A percentile compares a stretch with the other conserved stretches of the same genome.
Conservation (phyloP, 1,284 basidiomycete genomes). For the Heliocybe sulcata region DNA sequence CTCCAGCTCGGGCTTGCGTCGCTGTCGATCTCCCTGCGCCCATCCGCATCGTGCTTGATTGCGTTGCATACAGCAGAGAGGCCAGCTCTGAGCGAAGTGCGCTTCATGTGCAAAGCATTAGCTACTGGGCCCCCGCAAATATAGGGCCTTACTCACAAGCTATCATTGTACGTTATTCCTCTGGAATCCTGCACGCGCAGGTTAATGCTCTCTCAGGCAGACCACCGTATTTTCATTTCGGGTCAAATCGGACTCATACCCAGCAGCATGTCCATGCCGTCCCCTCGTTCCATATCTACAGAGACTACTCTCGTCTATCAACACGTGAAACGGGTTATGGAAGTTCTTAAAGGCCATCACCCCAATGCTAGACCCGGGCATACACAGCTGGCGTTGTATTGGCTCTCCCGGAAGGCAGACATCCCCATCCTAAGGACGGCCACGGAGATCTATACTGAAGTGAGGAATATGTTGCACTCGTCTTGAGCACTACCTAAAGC, state of each 20-base stretch:
- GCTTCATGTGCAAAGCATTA: conserved; percentile 90
- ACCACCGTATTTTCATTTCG: conserved; percentile 77
- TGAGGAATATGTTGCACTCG: conserved; percentile 11
- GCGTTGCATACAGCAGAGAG: conserved; percentile 44
- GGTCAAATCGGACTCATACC: conserved; percentile 95
- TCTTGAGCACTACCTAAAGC: background rate
- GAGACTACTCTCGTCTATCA: conserved; percentile 78
- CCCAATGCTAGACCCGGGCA: conserved; percentile 59
- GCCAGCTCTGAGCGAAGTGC: conserved; percentile 46
- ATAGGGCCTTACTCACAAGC: conserved; percentile 98
- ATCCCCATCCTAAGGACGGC: conserved; percentile 36
- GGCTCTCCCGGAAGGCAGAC: conserved; percentile 40
- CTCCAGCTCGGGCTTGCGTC: conserved; percentile 90
- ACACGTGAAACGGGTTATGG: conserved; percentile 68
- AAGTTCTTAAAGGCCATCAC: conserved; percentile 47
- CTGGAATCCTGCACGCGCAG: background rate
- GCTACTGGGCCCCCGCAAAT: conserved; percentile 99
- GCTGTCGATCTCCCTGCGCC: conserved; percentile 62
- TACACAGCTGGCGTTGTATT: conserved; percentile 58
- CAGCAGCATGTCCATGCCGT: conserved; percentile 60
- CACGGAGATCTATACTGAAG: conserved; percentile 25
- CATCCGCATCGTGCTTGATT: conserved; percentile 66
- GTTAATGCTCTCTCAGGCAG: conserved; percentile 38
- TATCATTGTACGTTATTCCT: conserved; percentile 51
- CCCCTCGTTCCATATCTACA: conserved; percentile 42